Evolutionary conservation across 352 stramenopile species (phyloP), one percentile per base, ranked within the genome.

Genomic region (Thraustotheca clavata): DNA sequence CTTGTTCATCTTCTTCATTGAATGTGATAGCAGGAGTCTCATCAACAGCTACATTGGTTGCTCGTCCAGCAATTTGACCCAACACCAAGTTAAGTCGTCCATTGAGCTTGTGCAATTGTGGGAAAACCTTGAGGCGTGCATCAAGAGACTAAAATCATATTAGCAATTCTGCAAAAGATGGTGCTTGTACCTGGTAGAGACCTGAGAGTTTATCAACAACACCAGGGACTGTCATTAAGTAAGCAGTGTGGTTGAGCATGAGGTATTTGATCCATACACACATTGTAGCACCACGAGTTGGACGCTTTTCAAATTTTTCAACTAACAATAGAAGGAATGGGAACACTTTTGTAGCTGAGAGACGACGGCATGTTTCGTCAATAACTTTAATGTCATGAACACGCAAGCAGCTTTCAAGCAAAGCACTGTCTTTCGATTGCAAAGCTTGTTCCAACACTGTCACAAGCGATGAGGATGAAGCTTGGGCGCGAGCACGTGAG

Each of bases 381-480:
- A 94, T 82, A 29, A 88, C 77, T 70, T 94, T 94, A 34, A 60
- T 39, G 65, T 94, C 85, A 40, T 79, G 81, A 36, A 79, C 86
- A 46, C 83, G 78, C 52, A 94, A 66, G 63, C 79, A 88, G 67
- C 92, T 89, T 71, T 94, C 85, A 9, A 94, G 70, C 62, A 92
- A 83, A 34, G 83, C 83, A 46, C 92, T 92, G 79, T 94, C 85
- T 62, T 89, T 88, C 35, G 85, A 83, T 71, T 94, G 83, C 35
- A 94, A 70, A 20, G 85, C 83, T 69, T 94, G 85, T 67, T 91
- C 83, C 11, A 94, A 69, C 34, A 94, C 79, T 71, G 75, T 84
- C 41, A 83, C 82, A 32, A 94, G 76, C 22, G 85, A 94, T 32
- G 57, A 46, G 29, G 57, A 65, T 48, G 84, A 89, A 33, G 84